These are phyloP conservation scores for Draba incana DNA, from an alignment of 345 rosid species.

Conservation along the genomic window DNA sequence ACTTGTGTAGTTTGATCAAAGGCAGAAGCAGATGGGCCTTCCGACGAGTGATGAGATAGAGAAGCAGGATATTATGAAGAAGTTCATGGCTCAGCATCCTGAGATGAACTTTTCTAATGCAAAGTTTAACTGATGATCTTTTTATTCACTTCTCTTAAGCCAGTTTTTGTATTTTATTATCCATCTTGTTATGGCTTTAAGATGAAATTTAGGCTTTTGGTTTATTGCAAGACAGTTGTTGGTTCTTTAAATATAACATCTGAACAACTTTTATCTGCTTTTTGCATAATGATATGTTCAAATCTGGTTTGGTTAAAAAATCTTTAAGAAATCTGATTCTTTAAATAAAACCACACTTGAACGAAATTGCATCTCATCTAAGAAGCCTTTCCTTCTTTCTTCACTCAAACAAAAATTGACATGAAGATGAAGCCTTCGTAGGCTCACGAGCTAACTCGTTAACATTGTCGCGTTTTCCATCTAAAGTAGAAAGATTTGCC, in stretches of 20 bases:
- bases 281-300: background rate
- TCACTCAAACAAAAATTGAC: no score
- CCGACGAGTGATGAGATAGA: conserved; percentile 89
- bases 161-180: background rate
- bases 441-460: no score
- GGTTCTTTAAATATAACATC: background rate
- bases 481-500: no score
- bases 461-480: no score
- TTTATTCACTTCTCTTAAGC: background rate
- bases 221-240: conserved; percentile 1
- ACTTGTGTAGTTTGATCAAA: conserved; percentile 71
- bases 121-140: conserved; percentile 31
- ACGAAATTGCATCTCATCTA: no score
- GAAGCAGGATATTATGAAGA: conserved; percentile 81
- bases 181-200: conserved; percentile 17
- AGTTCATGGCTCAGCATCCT: conserved; percentile 67
- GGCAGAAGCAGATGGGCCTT: conserved; percentile 92
- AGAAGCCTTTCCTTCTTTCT: no score
- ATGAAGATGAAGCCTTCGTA: no score
- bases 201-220: conserved; percentile 1
- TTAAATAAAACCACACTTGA: no score
- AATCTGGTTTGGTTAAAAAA: background rate
- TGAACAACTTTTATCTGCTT: background rate
- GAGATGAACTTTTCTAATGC: conserved; percentile 40
- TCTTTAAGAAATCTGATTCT: background rate